Percentiles rank a stretch among this genome's conserved stretches.
These are phyloP conservation scores for Neonectria ditissima DNA, from an alignment of 2,329 filamentous ascomycete species.

Conservation along the genomic window DNA sequence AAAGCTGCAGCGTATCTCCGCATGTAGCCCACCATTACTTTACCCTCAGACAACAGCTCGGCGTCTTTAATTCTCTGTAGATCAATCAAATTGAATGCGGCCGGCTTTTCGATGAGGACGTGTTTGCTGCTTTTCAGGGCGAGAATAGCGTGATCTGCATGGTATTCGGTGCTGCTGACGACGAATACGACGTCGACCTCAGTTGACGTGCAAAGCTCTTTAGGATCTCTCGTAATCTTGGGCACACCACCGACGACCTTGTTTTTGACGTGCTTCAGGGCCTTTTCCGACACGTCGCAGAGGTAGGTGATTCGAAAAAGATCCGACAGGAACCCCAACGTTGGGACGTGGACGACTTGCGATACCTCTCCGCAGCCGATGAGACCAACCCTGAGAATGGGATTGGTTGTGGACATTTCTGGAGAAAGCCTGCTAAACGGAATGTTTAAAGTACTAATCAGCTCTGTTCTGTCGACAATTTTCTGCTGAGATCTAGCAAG, in stretches of 20 bases:
- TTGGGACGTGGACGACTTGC: conserved; percentile 66
- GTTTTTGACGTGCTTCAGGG: conserved; percentile 42
- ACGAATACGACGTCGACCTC: conserved; percentile 67
- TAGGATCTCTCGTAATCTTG: conserved; percentile 51
- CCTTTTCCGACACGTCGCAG: conserved; percentile 60
- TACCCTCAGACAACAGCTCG: conserved; percentile 55
- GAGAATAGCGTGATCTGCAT: conserved; percentile 62
- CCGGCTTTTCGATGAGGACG: conserved; percentile 69
- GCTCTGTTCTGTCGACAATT: neutral
- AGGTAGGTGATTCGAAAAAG: conserved; percentile 61
- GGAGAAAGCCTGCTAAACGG: neutral
- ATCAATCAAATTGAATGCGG: conserved; percentile 62
- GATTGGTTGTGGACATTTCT: neutral
- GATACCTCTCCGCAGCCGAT: conserved; percentile 63
- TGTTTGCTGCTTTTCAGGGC: conserved; percentile 66
- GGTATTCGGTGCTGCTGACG: conserved; percentile 64
- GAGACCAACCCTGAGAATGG: conserved; percentile 50
- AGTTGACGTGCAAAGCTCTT: conserved; percentile 55
- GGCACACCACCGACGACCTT: conserved; percentile 36
- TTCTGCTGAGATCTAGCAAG: neutral
- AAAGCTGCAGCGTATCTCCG: conserved; percentile 69
- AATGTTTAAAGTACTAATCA: neutral
- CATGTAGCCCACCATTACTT: conserved; percentile 71
- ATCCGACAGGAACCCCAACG: conserved; percentile 57
- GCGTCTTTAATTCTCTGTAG: conserved; percentile 61